Evolutionary conservation across 2,329 filamentous ascomycete species (phyloP).

Genomic region (Curvularia hawaiiensis): DNA sequence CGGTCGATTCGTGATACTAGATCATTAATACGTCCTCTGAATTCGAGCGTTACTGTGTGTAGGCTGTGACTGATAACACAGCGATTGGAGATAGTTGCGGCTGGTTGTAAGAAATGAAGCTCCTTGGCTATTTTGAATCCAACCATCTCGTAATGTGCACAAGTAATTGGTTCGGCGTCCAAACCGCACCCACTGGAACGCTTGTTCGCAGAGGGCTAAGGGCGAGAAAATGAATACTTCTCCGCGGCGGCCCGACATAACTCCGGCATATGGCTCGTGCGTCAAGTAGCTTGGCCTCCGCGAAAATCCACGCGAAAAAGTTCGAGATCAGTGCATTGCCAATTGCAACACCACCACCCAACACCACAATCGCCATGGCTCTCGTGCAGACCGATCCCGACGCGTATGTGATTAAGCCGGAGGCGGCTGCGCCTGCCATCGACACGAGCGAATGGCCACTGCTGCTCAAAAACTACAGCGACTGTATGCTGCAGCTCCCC

Average conservation of each 20-base stretch:
- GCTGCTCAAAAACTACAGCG: constrained; percentile 94
- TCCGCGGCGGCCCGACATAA: constrained; percentile 12
- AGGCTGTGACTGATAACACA: not conserved
- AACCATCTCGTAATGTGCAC: not conserved
- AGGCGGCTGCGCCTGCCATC: constrained; percentile 76
- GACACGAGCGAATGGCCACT: constrained; percentile 92
- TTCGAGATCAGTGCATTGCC: constrained; percentile 33
- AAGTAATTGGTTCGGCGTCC: not conserved
- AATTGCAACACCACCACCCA: constrained; percentile 34
- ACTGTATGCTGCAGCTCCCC: constrained; percentile 66
- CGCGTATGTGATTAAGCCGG: constrained; percentile 90
- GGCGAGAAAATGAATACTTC: not conserved
- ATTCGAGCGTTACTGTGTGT: not conserved
- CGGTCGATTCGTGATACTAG: not conserved
- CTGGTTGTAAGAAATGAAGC: not conserved
- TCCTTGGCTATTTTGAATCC: not conserved
- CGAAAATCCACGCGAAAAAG: constrained; percentile 30
- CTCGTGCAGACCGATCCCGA: constrained; percentile 54
- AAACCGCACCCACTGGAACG: not conserved
- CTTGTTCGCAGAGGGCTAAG: not conserved
- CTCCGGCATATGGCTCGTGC: constrained; percentile 8
- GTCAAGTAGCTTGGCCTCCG: constrained; percentile 17
- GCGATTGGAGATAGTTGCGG: not conserved
- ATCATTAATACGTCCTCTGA: not conserved
- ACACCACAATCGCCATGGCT: constrained; percentile 40